Evolutionary conservation across 768 basidiomycete species (phyloP), one percentile per base, ranked within the genome.

Genomic region (Tricholoma flavovirens): DNA sequence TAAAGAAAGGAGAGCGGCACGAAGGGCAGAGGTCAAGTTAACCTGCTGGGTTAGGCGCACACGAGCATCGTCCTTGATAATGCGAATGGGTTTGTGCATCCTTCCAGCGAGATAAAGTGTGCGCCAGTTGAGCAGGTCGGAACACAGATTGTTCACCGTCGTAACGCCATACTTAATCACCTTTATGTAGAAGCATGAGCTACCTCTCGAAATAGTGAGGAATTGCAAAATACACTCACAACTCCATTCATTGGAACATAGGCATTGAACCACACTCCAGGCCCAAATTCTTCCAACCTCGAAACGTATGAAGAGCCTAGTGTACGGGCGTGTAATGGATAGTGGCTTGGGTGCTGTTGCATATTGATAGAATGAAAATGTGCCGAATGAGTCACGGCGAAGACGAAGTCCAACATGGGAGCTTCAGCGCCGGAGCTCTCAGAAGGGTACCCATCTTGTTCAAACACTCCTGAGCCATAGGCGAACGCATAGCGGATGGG

Each of bases 331-430:
- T 90, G 86, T 12, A 94, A 66, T 0, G 96, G 88, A 67, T 99
- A 99, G 72, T 99, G 97, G 7, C 82, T 77, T 0, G 96, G 93
- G 65, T 88, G 80, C 70, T 95, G 93, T 50, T 87, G 81, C 83
- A 98, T 87, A 70, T 99, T 99, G 70, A 94, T 90, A 26, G 86
- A 90, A 70, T 98, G 97, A 77, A 95, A 99, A 65, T 97, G 93
- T 11, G 80, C 82, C 0, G 97, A 80, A 62, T 97, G 93, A 1
- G 93, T 91, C 45, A 98, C 96, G 0, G 94, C 95, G 68, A 99
- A 92, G 70, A 99, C 83, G 64, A 98, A 97, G 71, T 99, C 97
- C 19, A 98, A 81, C 89, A 98, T 91, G 0, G 94, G 94, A 35
- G 64, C 69, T 57, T 64, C 60, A 1, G 50, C 4, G 24, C 33